phyloP scores from a whole-genome alignment of 352 stramenopile genomes.

The Peronosclerospora sorghi region DNA sequence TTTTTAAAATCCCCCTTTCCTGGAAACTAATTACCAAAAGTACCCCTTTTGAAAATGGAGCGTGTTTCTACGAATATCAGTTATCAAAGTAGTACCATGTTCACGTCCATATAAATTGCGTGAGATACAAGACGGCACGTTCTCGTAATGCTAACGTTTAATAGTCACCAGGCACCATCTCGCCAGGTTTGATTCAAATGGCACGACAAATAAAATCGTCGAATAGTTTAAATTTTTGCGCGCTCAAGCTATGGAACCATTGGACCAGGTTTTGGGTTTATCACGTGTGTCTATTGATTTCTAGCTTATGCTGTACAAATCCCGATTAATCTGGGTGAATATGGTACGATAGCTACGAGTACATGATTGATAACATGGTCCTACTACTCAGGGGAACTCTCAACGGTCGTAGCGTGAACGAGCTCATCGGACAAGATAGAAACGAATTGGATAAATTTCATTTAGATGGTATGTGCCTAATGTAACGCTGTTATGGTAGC shows the following conservation, averaged over 20 bases:
- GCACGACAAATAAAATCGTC: constrained; percentile 85
- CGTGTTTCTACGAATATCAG: too few species aligned
- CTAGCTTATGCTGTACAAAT: neutral
- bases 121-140: constrained; percentile 45
- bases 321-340: neutral
- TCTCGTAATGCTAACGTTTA: constrained; percentile 19
- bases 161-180: constrained; percentile 56
- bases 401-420: constrained; percentile 93
- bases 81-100: too few species aligned
- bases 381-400: constrained; percentile 97
- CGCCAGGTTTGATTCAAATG: constrained; percentile 73
- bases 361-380: constrained; percentile 99
- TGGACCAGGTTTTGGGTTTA: constrained; percentile 97
- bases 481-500: too few species aligned
- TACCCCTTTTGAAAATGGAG: too few species aligned
- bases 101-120: too few species aligned
- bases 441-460: too few species aligned
- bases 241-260: constrained; percentile 91
- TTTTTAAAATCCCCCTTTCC: too few species aligned
- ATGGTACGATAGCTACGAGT: constrained; percentile 81
- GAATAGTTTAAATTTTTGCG: constrained; percentile 96
- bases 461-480: neutral
- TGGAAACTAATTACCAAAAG: too few species aligned
- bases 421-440: constrained; percentile 89
- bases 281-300: constrained; percentile 80